Evolutionary conservation across 2,329 filamentous ascomycete species (phyloP).

Genomic region (Aureobasidium namibiae): DNA sequence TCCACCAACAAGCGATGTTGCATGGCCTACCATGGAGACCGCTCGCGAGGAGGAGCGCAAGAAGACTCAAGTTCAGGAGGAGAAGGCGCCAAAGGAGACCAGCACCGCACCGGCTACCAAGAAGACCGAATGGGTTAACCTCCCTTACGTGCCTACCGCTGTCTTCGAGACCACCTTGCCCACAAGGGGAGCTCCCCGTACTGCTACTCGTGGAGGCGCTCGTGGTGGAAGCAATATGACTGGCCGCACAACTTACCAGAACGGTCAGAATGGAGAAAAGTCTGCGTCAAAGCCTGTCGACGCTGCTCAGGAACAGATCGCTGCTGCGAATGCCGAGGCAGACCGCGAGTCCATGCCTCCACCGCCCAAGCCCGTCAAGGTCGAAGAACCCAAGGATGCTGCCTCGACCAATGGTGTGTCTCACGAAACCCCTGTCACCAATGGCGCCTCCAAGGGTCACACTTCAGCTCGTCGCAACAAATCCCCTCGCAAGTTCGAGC

Average conservation of each 20-base stretch:
- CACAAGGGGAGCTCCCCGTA: constrained; percentile 15
- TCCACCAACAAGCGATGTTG: constrained; percentile 65
- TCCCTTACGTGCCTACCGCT: constrained; percentile 76
- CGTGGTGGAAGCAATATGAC: constrained; percentile 46
- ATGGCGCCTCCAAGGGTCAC: constrained; percentile 4
- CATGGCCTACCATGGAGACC: constrained; percentile 86
- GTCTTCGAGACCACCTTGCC: constrained; percentile 79
- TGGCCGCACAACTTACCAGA: constrained; percentile 33
- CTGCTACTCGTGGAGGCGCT: constrained; percentile 43
- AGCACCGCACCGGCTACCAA: constrained; percentile 44
- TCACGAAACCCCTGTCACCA: neutral
- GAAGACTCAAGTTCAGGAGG: constrained; percentile 58
- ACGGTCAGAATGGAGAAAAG: constrained; percentile 11
- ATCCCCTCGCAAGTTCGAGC: constrained; percentile 17
- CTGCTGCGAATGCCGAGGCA: constrained; percentile 14
- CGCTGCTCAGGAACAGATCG: neutral
- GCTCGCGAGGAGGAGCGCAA: constrained; percentile 69
- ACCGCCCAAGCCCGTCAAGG: constrained; percentile 18
- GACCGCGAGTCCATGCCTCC: constrained; percentile 24
- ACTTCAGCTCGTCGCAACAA: constrained; percentile 14
- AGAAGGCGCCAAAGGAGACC: constrained; percentile 59
- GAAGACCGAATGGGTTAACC: constrained; percentile 79
- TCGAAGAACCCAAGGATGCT: constrained; percentile 1
- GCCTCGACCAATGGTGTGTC: neutral
- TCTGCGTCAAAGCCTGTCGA: neutral